Base-by-base conservation (phyloP, 768 basidiomycete genomes). In the Boletus barrowsii region DNA sequence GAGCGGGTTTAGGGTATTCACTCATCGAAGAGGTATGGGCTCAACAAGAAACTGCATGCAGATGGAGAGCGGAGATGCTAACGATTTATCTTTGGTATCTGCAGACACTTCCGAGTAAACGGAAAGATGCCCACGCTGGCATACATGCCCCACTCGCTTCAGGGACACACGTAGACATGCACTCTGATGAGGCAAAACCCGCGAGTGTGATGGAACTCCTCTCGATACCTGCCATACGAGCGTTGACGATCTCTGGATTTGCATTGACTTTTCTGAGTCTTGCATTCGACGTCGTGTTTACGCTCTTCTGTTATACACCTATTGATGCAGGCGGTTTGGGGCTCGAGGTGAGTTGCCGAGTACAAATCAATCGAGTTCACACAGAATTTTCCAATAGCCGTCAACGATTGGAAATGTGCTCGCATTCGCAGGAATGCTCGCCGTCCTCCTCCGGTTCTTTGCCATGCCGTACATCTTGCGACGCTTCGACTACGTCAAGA, bases 221-320 rank as follows among this genome's bases (percentile, higher is more conserved):
- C 5, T 69, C 75, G 9, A 76, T 78, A 39, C 82, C 83, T 2
- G 70, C 79, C 42, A 76, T 85, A 54, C 76, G 76, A 2, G 76
- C 78, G 3, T 61, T 85, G 33, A 79, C 79, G 33, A 59, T 76
- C 11, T 84, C 83, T 18, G 79, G 77, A 8, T 76, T 73, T 47
- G 76, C 75, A 2, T 67, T 85, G 17, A 74, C 72, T 47, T 83
- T 83, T 67, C 72, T 79, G 55, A 73, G 75, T 14, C 80, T 80
- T 0, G 77, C 77, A 1, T 87, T 84, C 59, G 83, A 86, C 50
- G 81, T 82, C 5, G 77, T 84, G 3, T 85, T 87, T 57, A 79
- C 83, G 5, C 75, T 87, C 17, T 83, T 83, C 60, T 84, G 81
- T 56, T 88, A 84, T 62, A 80, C 86, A 6, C 74, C 82, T 14